phyloP scores from a whole-genome alignment of 202 grass and related monocot genomes.

The Cymbopogon flexuosus region DNA sequence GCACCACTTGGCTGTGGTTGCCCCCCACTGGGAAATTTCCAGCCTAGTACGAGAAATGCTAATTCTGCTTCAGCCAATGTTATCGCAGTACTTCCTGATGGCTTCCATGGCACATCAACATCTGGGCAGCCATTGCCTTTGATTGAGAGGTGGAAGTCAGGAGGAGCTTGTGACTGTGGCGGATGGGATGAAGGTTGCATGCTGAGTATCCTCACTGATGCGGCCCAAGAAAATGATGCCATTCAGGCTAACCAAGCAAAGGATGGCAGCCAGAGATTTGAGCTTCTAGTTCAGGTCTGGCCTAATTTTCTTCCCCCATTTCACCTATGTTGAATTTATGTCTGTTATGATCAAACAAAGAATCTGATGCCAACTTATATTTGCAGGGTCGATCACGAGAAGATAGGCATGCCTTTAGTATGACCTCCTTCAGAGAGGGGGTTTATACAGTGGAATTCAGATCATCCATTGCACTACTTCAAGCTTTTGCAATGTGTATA shows the following conservation, averaged over 20 bases:
- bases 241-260: constrained; percentile 19
- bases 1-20: constrained; percentile 29
- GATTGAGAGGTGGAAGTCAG: constrained; percentile 85
- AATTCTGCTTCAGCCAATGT: constrained; percentile 32
- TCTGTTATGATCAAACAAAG: background rate
- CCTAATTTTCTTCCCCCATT: background rate
- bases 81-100: constrained; percentile 73
- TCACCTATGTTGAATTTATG: background rate
- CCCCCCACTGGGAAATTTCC: constrained; percentile 19
- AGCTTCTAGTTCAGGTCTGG: constrained; percentile 69
- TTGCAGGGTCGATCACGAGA: constrained; percentile 60
- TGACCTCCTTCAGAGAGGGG: constrained; percentile 88
- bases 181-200: constrained; percentile 98
- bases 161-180: constrained; percentile 87
- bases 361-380: constrained; percentile 2
- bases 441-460: constrained; percentile 81
- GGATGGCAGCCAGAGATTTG: constrained; percentile 60
- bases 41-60: constrained; percentile 30
- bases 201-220: constrained; percentile 48
- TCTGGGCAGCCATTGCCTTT: constrained; percentile 59
- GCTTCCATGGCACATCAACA: constrained; percentile 65
- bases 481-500: constrained; percentile 88
- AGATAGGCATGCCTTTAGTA: constrained; percentile 55
- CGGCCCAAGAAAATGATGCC: constrained; percentile 27
- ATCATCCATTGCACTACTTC: constrained; percentile 68